Conservation (phyloP, 2,329 filamentous ascomycete genomes). For the Aspergillus luchuensis region DNA sequence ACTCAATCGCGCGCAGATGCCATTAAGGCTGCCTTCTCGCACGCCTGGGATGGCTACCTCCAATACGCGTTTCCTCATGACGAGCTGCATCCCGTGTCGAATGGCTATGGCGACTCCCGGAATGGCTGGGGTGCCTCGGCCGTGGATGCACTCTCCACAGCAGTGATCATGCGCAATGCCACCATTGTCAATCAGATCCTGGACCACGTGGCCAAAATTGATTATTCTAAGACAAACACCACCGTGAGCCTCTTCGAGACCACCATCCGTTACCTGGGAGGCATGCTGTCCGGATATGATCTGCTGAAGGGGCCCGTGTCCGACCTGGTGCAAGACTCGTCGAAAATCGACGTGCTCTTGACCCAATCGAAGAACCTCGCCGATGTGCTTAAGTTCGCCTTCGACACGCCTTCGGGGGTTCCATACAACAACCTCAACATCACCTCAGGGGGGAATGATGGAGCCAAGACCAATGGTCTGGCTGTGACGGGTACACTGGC, state of each 20-base stretch:
- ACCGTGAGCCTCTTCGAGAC: constrained; percentile 83
- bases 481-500: constrained; percentile 77
- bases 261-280: constrained; percentile 83
- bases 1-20: constrained; percentile 53
- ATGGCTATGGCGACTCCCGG: constrained; percentile 67
- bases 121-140: constrained; percentile 85
- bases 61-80: constrained; percentile 76
- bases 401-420: constrained; percentile 73
- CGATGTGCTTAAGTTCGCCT: constrained; percentile 73
- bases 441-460: constrained; percentile 53
- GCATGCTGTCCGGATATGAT: constrained; percentile 70
- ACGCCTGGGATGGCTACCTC: constrained; percentile 73
- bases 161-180: constrained; percentile 71
- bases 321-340: constrained; percentile 50
- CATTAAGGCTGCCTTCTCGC: constrained; percentile 69
- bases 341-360: constrained; percentile 62
- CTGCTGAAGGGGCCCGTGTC: constrained; percentile 69
- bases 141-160: constrained; percentile 77
- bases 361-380: constrained; percentile 69
- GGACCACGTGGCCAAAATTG: constrained; percentile 67
- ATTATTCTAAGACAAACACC: constrained; percentile 65
- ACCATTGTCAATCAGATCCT: constrained; percentile 71
- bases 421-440: constrained; percentile 71
- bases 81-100: constrained; percentile 69
- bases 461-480: constrained; percentile 65